Conservation (phyloP, 228 moss, liverwort and hornwort species). For the Sphagnum fallax region DNA sequence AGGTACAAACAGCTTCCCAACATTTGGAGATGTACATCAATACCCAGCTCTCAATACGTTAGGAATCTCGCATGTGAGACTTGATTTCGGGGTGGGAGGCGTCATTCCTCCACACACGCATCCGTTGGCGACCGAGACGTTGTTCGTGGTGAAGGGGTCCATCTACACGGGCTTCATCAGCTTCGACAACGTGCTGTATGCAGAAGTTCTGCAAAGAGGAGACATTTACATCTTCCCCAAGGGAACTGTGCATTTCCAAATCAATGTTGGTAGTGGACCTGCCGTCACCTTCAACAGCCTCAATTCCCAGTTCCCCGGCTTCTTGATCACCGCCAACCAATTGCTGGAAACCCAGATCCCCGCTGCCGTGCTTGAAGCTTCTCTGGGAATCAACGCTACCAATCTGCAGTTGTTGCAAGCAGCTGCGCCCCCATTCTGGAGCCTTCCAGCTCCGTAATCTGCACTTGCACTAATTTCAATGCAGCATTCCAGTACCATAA, state of each 20-base stretch:
- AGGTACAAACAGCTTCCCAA: slow-evolving; percentile 5
- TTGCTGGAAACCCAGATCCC: not conserved
- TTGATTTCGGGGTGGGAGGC: slow-evolving; percentile 4
- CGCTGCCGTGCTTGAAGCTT: slow-evolving; percentile 4
- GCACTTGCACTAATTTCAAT: too few relatives aligned
- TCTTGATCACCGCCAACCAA: slow-evolving; percentile 1
- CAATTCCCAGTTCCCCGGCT: slow-evolving; percentile 4
- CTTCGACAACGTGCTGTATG: slow-evolving; percentile 7
- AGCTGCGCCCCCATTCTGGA: too few relatives aligned
- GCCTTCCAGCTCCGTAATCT: too few relatives aligned
- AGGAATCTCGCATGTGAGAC: slow-evolving; percentile 3
- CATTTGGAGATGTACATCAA: not conserved
- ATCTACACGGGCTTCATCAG: slow-evolving; percentile 8
- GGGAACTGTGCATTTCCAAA: slow-evolving; percentile 9
- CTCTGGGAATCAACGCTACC: slow-evolving; percentile 1
- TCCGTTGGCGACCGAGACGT: not conserved
- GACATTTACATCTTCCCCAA: slow-evolving; percentile 12
- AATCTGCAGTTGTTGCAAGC: too few relatives aligned
- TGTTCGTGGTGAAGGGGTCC: slow-evolving; percentile 6
- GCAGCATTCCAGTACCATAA: too few relatives aligned
- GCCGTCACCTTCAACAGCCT: slow-evolving; percentile 7
- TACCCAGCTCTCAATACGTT: slow-evolving; percentile 5
- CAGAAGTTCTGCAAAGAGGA: slow-evolving; percentile 1
- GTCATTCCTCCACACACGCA: slow-evolving; percentile 8
- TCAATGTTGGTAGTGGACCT: slow-evolving; percentile 9